Percentiles rank a stretch among this genome's conserved stretches.
Conservation (phyloP, 305 asterid genomes). For the Fraxinus floribunda region DNA sequence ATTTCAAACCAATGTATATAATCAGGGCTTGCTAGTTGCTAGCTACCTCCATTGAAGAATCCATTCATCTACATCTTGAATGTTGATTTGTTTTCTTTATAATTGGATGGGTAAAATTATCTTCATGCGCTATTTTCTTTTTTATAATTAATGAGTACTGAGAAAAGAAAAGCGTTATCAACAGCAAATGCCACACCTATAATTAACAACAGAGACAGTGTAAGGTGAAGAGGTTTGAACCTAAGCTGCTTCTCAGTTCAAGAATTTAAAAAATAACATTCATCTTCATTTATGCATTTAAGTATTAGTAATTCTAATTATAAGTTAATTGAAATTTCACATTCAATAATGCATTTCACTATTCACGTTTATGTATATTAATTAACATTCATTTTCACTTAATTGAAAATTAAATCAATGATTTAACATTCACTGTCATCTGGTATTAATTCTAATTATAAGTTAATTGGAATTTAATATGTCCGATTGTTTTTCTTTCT, state of each 20-base stretch:
- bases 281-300: no score
- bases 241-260: neutral
- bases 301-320: no score
- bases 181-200: neutral
- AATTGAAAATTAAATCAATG: no score
- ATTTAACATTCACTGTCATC: no score
- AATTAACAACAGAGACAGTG: neutral
- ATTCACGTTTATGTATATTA: no score
- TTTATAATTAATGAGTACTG: neutral
- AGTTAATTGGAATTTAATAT: neutral
- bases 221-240: neutral
- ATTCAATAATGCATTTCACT: no score
- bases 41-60: neutral
- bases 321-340: no score
- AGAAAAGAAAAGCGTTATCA: neutral
- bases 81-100: no score
- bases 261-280: neutral
- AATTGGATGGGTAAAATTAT: neutral
- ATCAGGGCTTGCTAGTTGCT: neutral
- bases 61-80: neutral
- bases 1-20: neutral
- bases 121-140: neutral
- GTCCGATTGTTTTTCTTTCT: neutral
- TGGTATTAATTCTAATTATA: no score
- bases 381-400: no score